Evolutionary conservation across 2,329 filamentous ascomycete species (phyloP).

Genomic region (Trichophyton mentagrophytes): DNA sequence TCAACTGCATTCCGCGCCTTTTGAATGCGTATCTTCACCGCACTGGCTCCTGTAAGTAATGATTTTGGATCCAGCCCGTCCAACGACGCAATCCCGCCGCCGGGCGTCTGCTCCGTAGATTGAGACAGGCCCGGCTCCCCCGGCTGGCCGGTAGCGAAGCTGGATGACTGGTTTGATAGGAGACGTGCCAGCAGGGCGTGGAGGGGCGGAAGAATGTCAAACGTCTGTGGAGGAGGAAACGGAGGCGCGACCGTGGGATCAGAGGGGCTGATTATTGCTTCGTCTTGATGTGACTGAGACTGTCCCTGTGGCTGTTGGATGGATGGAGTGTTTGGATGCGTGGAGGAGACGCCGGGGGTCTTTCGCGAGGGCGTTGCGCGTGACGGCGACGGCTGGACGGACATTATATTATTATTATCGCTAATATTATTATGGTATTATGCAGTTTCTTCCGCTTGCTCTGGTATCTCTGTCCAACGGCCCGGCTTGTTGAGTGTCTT

Average conservation of each 20-base stretch:
- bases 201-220: slow-evolving; percentile 76
- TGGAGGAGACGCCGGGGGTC: slow-evolving; percentile 9
- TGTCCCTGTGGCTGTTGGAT: neutral
- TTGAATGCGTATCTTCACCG: slow-evolving; percentile 71
- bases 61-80: slow-evolving; percentile 54
- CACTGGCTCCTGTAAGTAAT: slow-evolving; percentile 62
- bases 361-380: slow-evolving; percentile 9
- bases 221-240: slow-evolving; percentile 64
- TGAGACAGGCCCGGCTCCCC: slow-evolving; percentile 19
- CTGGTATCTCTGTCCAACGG: too few relatives aligned
- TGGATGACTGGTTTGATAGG: slow-evolving; percentile 34
- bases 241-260: slow-evolving; percentile 21
- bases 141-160: slow-evolving; percentile 11
- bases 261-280: neutral
- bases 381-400: neutral
- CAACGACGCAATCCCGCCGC: slow-evolving; percentile 18
- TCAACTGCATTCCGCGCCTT: slow-evolving; percentile 49
- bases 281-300: neutral
- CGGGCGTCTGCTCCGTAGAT: slow-evolving; percentile 16
- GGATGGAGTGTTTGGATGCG: slow-evolving; percentile 4
- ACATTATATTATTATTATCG: slow-evolving; percentile 1
- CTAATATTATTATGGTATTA: neutral
- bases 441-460: neutral
- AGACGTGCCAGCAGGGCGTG: slow-evolving; percentile 66
- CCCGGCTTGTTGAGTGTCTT: neutral